phyloP scores from a whole-genome alignment of 805 yeast genomes.

The Hanseniaspora lachancei region DNA sequence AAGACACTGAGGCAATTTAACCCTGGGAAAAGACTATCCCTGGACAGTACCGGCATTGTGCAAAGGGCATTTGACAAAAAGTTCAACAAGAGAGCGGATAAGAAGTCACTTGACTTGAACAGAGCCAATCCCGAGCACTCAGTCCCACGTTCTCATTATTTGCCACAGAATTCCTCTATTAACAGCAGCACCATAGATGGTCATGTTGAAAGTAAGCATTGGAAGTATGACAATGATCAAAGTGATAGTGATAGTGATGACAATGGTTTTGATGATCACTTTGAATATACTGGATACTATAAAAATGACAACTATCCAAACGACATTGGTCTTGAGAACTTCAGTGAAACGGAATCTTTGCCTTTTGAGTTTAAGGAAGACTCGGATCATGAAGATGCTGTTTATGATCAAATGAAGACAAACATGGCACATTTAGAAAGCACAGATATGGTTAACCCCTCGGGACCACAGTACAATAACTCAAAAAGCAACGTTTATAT shows the following conservation, averaged over 20 bases:
- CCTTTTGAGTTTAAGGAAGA: conserved; percentile 27
- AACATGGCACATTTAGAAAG: neutral
- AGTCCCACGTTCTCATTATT: neutral
- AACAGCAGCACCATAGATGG: conserved; percentile 7
- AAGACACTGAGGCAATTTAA: neutral
- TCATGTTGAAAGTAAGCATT: neutral
- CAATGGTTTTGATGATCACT: neutral
- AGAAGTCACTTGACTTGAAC: neutral
- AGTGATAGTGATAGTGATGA: neutral
- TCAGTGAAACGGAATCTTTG: conserved; percentile 19
- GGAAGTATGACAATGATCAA: conserved; percentile 2
- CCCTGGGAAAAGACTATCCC: neutral
- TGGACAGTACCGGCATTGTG: neutral
- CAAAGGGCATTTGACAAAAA: conserved; percentile 1
- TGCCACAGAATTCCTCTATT: conserved; percentile 9
- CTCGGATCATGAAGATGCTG: conserved; percentile 14
- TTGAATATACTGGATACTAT: neutral
- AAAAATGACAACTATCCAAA: neutral
- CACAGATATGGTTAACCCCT: neutral
- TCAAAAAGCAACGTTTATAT: neutral
- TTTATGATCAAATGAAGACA: neutral
- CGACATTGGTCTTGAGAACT: neutral
- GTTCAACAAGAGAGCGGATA: conserved; percentile 3
- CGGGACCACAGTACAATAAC: neutral
- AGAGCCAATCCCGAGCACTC: conserved; percentile 2